Evolutionary conservation across 2,329 filamentous ascomycete species (phyloP).

Genomic region (Colletotrichum orbiculare): DNA sequence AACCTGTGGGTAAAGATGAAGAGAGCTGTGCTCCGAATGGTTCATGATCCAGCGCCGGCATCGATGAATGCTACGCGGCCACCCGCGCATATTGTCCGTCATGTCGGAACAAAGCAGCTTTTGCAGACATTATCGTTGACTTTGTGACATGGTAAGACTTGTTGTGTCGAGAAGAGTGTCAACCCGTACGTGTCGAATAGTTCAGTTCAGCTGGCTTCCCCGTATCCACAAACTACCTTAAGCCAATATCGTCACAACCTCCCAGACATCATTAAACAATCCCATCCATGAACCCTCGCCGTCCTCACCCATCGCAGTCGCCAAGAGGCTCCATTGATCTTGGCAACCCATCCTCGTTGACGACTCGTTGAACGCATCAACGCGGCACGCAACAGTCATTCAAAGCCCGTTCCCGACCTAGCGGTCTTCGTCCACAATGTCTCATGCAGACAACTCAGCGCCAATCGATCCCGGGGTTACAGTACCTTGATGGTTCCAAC

Average conservation of each 20-base stretch:
- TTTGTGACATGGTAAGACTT: too few species aligned
- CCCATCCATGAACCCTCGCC: not conserved
- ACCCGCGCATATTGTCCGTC: too few species aligned
- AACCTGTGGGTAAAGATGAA: constrained; percentile 16
- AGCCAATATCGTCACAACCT: too few species aligned
- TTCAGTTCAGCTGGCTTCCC: too few species aligned
- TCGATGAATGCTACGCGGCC: too few species aligned
- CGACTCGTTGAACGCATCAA: constrained; percentile 23
- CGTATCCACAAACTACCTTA: too few species aligned
- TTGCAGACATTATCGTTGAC: too few species aligned
- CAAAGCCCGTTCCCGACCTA: constrained; percentile 5
- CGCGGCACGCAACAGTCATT: not conserved
- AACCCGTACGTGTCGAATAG: too few species aligned
- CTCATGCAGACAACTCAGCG: constrained; percentile 10
- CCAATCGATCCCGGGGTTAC: not conserved
- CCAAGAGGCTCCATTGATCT: constrained; percentile 27
- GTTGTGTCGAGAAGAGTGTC: too few species aligned
- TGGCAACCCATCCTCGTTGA: constrained; percentile 19
- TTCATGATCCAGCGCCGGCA: too few species aligned
- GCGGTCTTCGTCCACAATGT: constrained; percentile 10
- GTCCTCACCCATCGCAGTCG: constrained; percentile 4
- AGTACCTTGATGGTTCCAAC: not conserved
- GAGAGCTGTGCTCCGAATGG: not conserved
- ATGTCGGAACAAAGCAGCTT: too few species aligned
- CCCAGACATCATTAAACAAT: constrained; percentile 10